Evolutionary conservation across 768 basidiomycete species (phyloP), one percentile per base, ranked within the genome.

Genomic region (Russula lepida): DNA sequence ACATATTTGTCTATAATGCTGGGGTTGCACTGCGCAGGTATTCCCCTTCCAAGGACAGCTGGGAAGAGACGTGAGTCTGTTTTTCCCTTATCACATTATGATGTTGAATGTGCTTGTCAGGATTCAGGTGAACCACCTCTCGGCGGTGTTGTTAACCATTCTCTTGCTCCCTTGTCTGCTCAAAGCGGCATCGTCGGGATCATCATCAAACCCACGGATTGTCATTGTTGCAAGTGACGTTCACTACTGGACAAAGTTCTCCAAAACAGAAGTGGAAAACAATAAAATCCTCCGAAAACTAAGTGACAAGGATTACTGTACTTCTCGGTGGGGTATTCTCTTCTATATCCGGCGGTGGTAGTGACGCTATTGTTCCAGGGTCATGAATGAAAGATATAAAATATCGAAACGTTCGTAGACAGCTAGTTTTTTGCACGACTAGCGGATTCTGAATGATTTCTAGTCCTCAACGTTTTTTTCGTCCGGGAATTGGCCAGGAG

Each of bases 121-220:
- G 9, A 58, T 81, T 0, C 81, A 83, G 61, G 75, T 79, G 43
- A 82, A 82, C 65, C 63, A 61, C 53, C 54, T 64, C 28, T 64
- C 63, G 6, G 48, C 54, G 12, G 8, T 56, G 59, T 9, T 64
- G 54, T 53, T 52, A 12, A 64, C 41, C 11, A 8, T 50, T 37
- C 63, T 54, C 30, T 44, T 64, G 59, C 43, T 64, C 11, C 63
- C 63, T 52, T 61, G 58, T 21, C 47, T 64, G 27, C 28, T 64
- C 41, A 64, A 52, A 35, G 59, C 63, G 13, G 58, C 48, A 25
- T 51, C 48, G 19, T 51, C 59, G 1, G 62, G 61, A 25, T 27
- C 56, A 25, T 57, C 63, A 21, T n/a, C n/a, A 30, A 52, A 60
- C n/a, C 63, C 65, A 23, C 58, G 63, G 9, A 19, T 61, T 25